Base-by-base conservation (phyloP, 2,329 filamentous ascomycete genomes). In the Chrysoporthe cubensis region DNA sequence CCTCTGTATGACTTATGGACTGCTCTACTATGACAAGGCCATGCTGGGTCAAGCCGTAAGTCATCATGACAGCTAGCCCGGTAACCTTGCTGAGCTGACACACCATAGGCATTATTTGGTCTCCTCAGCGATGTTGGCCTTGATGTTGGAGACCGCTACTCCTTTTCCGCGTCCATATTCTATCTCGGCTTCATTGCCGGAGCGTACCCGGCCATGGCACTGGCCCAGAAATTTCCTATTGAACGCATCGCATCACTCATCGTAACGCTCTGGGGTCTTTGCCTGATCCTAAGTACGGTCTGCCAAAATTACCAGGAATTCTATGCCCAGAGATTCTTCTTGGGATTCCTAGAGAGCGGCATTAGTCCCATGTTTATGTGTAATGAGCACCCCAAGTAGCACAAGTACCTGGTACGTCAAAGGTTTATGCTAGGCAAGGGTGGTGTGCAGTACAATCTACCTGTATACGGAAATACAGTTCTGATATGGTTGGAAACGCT, bases 301-400 rank as follows among this genome's bases (percentile, higher is more conserved):
- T 82, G 80, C 69, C 74, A 71, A 4, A 77, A 76, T 32, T 82
- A 78, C 66, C 74, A 72, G 34, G 76, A 75, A 1, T 69, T 84
- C 1, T 79, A 78, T 40, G 81, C 77, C 0, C 82, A 86, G 71
- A 76, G 85, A 4, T 87, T 88, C 78, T 83, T 86, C 61, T 78
- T 88, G 1, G 87, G 87, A 0, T 79, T 87, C 6, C 74, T 88
- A 0, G 87, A 89, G 72, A 80, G 79, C 2, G 82, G 85, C 32
- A 83, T 89, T 46, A 85, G 83, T 0, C 87, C 87, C 0, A 84
- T 84, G 57, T 87, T 87, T 68, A 86, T n/a, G n/a, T n/a, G n/a
- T n/a, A n/a, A n/a, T n/a, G n/a, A n/a, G n/a, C n/a, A n/a, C n/a
- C n/a, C n/a, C n/a, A n/a, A n/a, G n/a, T n/a, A n/a, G n/a, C n/a